Evolutionary conservation across 192 early-diverging fungal genomes (phyloP), one percentile per base, ranked within the genome.

Genomic region (Dispira parvispora): DNA sequence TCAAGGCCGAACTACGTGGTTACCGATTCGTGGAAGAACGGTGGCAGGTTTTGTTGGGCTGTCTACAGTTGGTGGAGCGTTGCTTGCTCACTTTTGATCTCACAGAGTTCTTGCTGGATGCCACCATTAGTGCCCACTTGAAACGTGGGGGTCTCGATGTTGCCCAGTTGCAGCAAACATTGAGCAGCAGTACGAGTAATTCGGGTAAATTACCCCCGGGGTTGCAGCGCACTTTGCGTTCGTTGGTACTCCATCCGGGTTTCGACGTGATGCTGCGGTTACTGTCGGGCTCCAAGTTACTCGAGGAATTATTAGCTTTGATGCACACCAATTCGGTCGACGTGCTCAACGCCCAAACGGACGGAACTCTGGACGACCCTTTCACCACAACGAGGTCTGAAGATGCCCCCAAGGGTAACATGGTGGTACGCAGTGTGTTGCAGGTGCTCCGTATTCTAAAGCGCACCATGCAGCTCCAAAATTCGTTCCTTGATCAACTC

Each of bases 181-280:
- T 44, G 58, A 64, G 65, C 26, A 61, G 45, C 49, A 43, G 49
- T 42, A 42, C 55, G 60, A 27, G 49, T 49, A 16, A 14, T n/a
- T 13, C 38, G 20, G n/a, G 18, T 14, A 11, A 6, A 14, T 21
- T 61, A 4, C 58, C 58, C 54, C 20, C 45, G 1, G 46, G 25
- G n/a, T 52, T 62, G 61, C 43, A 67, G 28, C 13, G 71, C 28
- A 53, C 66, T 55, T 57, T 77, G 62, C 69, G 75, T 52, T 56
- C 64, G 32, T 62, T 86, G 64, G 69, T 77, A 0, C 72, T 80
- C 18, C 90, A 96, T 44, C 92, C 95, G 0, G 94, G 89, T 6
- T 98, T 87, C 64, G 86, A 90, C 57, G 72, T 98, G 27, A 66
- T 87, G 46, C 78, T 83, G 28, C 76, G 87, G 14, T 65, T 96